phyloP scores from a whole-genome alignment of 2,329 filamentous ascomycete species.

The Penicillium freii region DNA sequence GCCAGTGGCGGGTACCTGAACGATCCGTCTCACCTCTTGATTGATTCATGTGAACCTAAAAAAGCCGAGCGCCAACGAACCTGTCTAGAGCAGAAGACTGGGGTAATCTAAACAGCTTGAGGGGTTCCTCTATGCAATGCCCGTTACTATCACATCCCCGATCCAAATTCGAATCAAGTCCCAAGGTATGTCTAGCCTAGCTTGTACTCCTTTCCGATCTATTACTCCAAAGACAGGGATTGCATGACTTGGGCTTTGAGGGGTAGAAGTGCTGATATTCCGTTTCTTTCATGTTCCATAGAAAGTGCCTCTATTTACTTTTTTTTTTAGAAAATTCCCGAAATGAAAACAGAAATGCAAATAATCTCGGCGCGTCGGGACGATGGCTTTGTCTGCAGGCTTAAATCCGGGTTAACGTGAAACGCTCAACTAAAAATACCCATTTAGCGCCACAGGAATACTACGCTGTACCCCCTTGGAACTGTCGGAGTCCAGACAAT shows the following conservation, averaged over 20 bases:
- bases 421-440: slow-evolving; percentile 9
- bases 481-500: neutral
- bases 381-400: neutral
- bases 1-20: neutral
- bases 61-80: neutral
- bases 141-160: neutral
- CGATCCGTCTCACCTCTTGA: neutral
- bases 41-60: neutral
- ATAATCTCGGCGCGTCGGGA: neutral
- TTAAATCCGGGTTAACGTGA: neutral
- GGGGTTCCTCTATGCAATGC: neutral
- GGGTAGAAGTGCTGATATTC: neutral
- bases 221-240: neutral
- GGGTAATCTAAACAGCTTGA: neutral
- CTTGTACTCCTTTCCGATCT: neutral
- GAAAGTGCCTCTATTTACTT: too few species aligned
- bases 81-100: neutral
- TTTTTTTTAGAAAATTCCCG: neutral
- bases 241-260: neutral
- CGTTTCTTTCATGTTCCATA: neutral
- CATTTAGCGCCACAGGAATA: neutral
- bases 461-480: neutral
- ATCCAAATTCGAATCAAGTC: neutral
- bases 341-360: neutral
- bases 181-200: neutral